Base-by-base conservation (phyloP, 345 rosid genomes). In the Acer negundo region DNA sequence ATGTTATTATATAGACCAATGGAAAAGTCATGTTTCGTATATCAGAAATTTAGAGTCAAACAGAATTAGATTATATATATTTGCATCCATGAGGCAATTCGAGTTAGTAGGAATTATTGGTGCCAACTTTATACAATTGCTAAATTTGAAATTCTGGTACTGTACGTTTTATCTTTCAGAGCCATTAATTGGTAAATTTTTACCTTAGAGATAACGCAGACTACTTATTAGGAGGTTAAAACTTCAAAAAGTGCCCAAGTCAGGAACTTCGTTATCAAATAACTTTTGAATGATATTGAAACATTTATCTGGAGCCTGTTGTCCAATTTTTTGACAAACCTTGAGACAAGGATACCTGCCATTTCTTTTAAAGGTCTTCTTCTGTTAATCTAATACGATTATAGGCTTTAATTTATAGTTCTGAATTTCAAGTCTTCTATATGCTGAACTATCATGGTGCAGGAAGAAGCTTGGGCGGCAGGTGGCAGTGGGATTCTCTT, bases 381-480 rank as follows among this genome's bases (percentile, higher is more conserved):
- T 69, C 35, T 38, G 22, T 7, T 72, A 72, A 5, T 22, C 16
- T 62, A 46, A 42, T 19, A 16, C 58, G 13, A 61, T 24, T 56
- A 17, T 71, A 62, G 42, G 16, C 69, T 24, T 7, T 19, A 51
- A 15, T 61, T 1, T 23, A 1, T 15, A 23, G 6, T 23, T 42
- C 0, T 42, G 46, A 35, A n/a, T 55, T 10, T 23, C 19, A 59
- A 5, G 49, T 74, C 3, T 26, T 78, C 35, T 80, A 46, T 67
- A 11, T 5, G 53, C 26, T 55, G 19, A 46, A 63, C 28, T 73
- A 67, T 80, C 26, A 35, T 78, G 58, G 22, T 80, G 77, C 81
- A 93, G 98, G 97, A 92, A 66, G 99, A 95, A 89, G 99, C 99
- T 73, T 95, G 99, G 99, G 98, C 99, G 63, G 98, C 95, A 28